These are phyloP conservation scores for Fusarium drepaniforme DNA, from an alignment of 2,329 filamentous ascomycete species.

Conservation along the genomic window DNA sequence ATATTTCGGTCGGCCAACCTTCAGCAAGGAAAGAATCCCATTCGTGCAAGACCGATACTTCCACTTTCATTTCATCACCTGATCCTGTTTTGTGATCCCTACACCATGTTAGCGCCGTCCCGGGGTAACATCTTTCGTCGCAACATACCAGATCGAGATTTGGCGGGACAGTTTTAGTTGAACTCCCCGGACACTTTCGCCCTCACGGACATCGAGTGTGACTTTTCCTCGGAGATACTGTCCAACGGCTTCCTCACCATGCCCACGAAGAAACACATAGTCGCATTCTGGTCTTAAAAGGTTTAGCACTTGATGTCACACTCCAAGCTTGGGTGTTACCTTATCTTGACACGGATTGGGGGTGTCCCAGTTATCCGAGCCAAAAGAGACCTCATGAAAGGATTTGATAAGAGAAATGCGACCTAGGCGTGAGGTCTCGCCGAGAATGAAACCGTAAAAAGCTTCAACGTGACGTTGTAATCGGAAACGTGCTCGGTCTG, in stretches of 20 bases:
- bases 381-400: slow-evolving; percentile 6
- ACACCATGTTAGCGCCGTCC: background rate
- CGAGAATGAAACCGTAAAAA: background rate
- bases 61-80: background rate
- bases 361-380: background rate
- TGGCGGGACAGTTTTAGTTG: background rate
- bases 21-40: background rate
- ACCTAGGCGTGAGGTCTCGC: background rate
- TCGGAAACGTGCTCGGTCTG: background rate
- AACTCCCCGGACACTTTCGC: background rate
- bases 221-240: slow-evolving; percentile 14
- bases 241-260: slow-evolving; percentile 6
- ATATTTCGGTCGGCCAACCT: background rate
- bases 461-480: background rate
- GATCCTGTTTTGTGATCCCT: slow-evolving; percentile 1
- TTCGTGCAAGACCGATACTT: background rate
- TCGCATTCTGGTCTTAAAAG: slow-evolving; percentile 5
- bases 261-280: slow-evolving; percentile 3
- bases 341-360: slow-evolving; percentile 3
- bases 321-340: background rate
- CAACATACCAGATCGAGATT: background rate
- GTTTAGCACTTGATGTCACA: background rate
- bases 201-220: background rate
- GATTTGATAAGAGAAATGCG: background rate
- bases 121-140: background rate